Evolutionary conservation across 2,329 filamentous ascomycete species (phyloP), one percentile per base, ranked within the genome.

Genomic region (Colletotrichum tropicicola): DNA sequence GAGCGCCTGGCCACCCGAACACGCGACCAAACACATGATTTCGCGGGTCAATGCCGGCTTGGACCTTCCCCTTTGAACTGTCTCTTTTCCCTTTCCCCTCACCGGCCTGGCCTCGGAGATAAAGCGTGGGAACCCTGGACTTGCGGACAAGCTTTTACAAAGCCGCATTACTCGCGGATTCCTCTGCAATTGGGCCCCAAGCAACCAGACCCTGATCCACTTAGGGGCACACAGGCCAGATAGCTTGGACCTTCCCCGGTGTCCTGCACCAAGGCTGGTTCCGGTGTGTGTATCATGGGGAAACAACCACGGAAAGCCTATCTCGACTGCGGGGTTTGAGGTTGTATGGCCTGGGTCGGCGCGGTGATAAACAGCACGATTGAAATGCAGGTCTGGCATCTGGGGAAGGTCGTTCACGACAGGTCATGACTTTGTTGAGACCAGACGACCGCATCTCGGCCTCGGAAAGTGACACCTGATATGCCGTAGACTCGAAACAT

Each of bases 191-290:
- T 49, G n/a, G 21, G 23, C 13, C 32, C 19, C 32, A 7, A 44
- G n/a, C 19, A 25, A 21, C n/a, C 15, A 7, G 32, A 6, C 19
- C 9, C 8, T 8, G 12, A 15, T 49, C n/a, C 39, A 37, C 35
- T 30, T 13, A 12, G 41, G 37, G 32, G 32, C 32, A 41, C 23
- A 21, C 55, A n/a, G 49, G 32, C 25, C 49, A 61, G 61, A 65
- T 65, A 65, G 61, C 61, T 55, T 65, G 61, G 61, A 60, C 59
- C 59, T 63, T 63, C 59, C 54, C 41, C 39, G 27, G 13, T n/a
- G 10, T 13, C 37, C 27, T 19, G 19, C n/a, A 4, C 6, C 32
- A 9, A 23, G 27, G 28, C 32, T 35, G 9, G 23, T 45, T 39
- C 35, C 51, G 55, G 28, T 5, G 43, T 10, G 32, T 37, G 56